phyloP scores from a whole-genome alignment of 495 filamentous ascomycete genomes.

The Neurospora africana region DNA sequence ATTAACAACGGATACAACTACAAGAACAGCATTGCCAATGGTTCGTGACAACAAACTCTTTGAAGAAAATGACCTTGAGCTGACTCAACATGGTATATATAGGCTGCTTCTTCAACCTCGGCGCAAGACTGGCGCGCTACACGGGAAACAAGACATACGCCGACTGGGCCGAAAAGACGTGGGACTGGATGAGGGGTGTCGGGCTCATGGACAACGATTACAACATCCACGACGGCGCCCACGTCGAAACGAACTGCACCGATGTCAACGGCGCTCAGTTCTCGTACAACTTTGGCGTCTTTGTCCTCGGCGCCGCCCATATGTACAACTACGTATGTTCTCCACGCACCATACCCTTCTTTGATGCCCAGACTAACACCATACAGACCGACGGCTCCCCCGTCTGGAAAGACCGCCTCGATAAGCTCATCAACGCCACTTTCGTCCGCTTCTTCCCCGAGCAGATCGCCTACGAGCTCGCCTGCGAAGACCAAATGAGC shows the following conservation, averaged over 20 bases:
- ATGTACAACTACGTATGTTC: slow-evolving; percentile 54
- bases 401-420: slow-evolving; percentile 49
- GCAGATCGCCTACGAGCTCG: slow-evolving; percentile 47
- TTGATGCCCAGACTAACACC: not conserved
- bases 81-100: slow-evolving; percentile 48
- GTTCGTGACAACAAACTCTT: not conserved
- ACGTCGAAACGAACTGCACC: slow-evolving; percentile 53
- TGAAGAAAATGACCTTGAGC: not conserved
- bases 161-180: slow-evolving; percentile 61
- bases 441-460: slow-evolving; percentile 49
- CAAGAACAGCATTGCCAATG: slow-evolving; percentile 55
- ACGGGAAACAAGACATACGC: slow-evolving; percentile 70
- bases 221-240: slow-evolving; percentile 65
- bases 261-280: slow-evolving; percentile 55
- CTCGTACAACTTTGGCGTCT: slow-evolving; percentile 69
- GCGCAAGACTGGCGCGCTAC: slow-evolving; percentile 65
- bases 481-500: slow-evolving; percentile 51
- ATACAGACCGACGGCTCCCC: slow-evolving; percentile 44
- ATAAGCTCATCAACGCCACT: slow-evolving; percentile 49
- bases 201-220: slow-evolving; percentile 55
- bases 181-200: slow-evolving; percentile 56
- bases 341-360: no score
- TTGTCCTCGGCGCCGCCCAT: slow-evolving; percentile 60
- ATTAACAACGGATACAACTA: slow-evolving; percentile 75
- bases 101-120: slow-evolving; percentile 78